Conservation (phyloP, 192 early-diverging fungal genomes). For the Coemansia sp. region DNA sequence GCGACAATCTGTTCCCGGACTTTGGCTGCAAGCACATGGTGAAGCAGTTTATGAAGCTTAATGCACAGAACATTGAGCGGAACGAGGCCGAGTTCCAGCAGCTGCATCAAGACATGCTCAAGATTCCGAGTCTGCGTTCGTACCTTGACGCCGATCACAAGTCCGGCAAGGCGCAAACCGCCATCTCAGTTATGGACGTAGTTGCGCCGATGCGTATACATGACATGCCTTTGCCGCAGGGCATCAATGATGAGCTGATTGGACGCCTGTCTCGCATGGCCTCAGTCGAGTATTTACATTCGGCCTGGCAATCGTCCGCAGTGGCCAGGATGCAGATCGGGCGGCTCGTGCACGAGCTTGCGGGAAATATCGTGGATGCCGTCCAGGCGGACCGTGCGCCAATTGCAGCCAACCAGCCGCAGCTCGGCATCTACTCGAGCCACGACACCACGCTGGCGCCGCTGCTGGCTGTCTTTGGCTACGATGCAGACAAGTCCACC, state of each 20-base stretch:
- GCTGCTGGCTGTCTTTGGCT: slow-evolving; percentile 39
- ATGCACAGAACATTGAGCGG: slow-evolving; percentile 2
- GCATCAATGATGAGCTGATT: slow-evolving; percentile 28
- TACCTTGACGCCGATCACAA: slow-evolving; percentile 13
- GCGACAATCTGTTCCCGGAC: slow-evolving; percentile 34
- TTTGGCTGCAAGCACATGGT: slow-evolving; percentile 31
- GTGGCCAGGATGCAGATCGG: slow-evolving; percentile 43
- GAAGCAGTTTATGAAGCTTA: slow-evolving; percentile 16
- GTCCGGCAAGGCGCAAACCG: background rate
- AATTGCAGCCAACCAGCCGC: background rate
- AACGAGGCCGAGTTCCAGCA: slow-evolving; percentile 17
- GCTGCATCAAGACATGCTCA: slow-evolving; percentile 26
- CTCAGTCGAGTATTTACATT: slow-evolving; percentile 24
- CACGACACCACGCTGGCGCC: slow-evolving; percentile 53
- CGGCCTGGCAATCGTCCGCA: slow-evolving; percentile 16
- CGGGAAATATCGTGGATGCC: slow-evolving; percentile 22
- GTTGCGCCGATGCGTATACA: slow-evolving; percentile 28
- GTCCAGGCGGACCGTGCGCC: slow-evolving; percentile 39
- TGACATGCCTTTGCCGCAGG: slow-evolving; percentile 30
- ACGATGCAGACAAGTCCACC: slow-evolving; percentile 2
- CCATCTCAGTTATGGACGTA: slow-evolving; percentile 26
- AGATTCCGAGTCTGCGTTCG: slow-evolving; percentile 21
- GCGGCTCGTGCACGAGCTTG: slow-evolving; percentile 32
- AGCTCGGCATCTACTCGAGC: slow-evolving; percentile 41
- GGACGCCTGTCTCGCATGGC: slow-evolving; percentile 19